A percentile compares a stretch with the other conserved stretches of the same genome.
phyloP scores from a whole-genome alignment of 1,139 yeast genomes.

The Diutina ranongensis region DNA sequence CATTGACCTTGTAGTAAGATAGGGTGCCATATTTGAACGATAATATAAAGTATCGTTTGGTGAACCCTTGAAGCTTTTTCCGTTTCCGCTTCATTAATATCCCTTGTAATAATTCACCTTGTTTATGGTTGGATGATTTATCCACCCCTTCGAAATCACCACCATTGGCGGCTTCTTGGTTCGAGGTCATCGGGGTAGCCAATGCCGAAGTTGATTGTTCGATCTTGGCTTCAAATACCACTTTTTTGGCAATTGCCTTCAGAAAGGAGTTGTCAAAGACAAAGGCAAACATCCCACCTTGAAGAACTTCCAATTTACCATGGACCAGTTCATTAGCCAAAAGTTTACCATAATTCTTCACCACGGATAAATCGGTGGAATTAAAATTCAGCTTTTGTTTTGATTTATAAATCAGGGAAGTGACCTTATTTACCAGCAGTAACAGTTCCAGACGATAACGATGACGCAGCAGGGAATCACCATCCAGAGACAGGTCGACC shows the following conservation, averaged over 20 bases:
- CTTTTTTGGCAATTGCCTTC: constrained; percentile 72
- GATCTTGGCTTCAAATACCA: constrained; percentile 40
- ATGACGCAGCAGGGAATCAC: not conserved
- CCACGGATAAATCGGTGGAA: constrained; percentile 27
- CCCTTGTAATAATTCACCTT: constrained; percentile 64
- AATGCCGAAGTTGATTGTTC: constrained; percentile 7
- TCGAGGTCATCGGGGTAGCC: not conserved
- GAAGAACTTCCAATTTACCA: constrained; percentile 46
- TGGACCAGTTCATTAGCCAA: constrained; percentile 46
- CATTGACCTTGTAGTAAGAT: constrained; percentile 63
- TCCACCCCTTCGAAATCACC: constrained; percentile 5
- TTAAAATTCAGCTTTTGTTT: constrained; percentile 25
- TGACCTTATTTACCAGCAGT: constrained; percentile 27
- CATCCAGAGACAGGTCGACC: not conserved
- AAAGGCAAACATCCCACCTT: constrained; percentile 69
- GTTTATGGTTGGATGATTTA: constrained; percentile 26
- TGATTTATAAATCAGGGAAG: constrained; percentile 19
- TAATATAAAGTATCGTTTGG: constrained; percentile 71
- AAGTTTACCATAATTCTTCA: constrained; percentile 30
- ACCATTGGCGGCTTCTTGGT: not conserved
- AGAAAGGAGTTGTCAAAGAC: constrained; percentile 89
- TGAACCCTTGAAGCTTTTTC: constrained; percentile 71
- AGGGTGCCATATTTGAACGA: constrained; percentile 76
- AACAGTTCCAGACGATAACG: constrained; percentile 22
- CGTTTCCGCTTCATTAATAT: constrained; percentile 64